Evolutionary conservation across 306 rosid genomes (phyloP).

Genomic region (Carpinus viminea): DNA sequence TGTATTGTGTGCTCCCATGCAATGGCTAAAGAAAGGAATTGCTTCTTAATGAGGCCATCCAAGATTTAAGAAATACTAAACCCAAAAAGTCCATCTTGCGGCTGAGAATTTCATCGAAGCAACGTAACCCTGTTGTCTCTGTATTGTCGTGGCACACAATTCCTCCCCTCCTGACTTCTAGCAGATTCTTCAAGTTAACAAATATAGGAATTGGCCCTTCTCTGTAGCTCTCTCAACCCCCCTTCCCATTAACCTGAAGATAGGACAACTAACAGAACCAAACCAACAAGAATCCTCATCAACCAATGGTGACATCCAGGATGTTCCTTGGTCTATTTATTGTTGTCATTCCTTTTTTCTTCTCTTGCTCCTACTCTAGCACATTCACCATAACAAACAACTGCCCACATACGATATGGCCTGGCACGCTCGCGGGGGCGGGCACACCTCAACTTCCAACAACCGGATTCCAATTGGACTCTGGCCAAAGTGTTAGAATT

Average conservation of each 20-base stretch:
- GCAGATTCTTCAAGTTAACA: slow-evolving; percentile 30
- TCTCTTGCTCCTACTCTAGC: slow-evolving; percentile 33
- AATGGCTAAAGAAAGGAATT: slow-evolving; percentile 65
- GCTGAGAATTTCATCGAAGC: slow-evolving; percentile 49
- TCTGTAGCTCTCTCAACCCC: slow-evolving; percentile 23
- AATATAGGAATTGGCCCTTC: slow-evolving; percentile 18
- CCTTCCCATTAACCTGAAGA: not conserved
- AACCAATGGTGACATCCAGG: slow-evolving; percentile 28
- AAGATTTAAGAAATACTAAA: slow-evolving; percentile 66
- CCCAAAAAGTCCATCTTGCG: slow-evolving; percentile 49
- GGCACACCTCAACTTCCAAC: slow-evolving; percentile 55
- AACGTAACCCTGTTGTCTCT: slow-evolving; percentile 42
- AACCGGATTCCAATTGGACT: slow-evolving; percentile 64
- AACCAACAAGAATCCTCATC: slow-evolving; percentile 9
- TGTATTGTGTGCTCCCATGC: slow-evolving; percentile 38
- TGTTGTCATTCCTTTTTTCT: slow-evolving; percentile 22
- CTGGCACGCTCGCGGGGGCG: slow-evolving; percentile 70
- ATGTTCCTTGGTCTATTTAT: slow-evolving; percentile 22
- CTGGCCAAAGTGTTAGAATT: slow-evolving; percentile 45
- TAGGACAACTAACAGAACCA: not conserved
- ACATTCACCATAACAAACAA: slow-evolving; percentile 73
- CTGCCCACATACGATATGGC: slow-evolving; percentile 83
- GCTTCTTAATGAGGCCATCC: slow-evolving; percentile 66
- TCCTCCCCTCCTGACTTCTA: slow-evolving; percentile 22
- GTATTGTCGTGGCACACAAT: slow-evolving; percentile 19